Evolutionary conservation across 73 alveolate species (phyloP).

Genomic region (Effrenium voratum): DNA sequence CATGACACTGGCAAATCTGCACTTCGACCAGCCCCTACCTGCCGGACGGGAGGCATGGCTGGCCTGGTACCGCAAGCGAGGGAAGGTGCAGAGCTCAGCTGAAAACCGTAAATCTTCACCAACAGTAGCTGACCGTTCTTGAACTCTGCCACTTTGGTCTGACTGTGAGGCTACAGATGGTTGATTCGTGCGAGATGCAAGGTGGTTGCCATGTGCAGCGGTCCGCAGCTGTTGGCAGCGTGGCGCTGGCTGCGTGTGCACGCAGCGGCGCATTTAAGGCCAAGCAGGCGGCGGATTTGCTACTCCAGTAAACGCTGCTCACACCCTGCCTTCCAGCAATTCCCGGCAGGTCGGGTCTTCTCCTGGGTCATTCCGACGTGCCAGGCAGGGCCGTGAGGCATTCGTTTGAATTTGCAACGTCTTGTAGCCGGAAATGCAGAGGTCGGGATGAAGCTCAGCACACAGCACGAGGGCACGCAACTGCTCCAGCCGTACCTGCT

Average conservation of each 20-base stretch:
- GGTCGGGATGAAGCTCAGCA: no score
- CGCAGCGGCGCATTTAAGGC: constrained; percentile 3
- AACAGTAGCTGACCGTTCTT: not conserved
- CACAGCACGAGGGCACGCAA: no score
- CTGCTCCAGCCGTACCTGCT: no score
- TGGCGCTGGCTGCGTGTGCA: constrained; percentile 91
- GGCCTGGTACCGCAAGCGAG: constrained; percentile 57
- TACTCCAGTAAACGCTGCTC: not conserved
- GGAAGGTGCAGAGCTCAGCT: not conserved
- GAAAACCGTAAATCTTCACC: not conserved
- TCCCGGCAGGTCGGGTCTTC: no score
- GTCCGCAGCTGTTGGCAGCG: constrained; percentile 61
- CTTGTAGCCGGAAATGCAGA: no score
- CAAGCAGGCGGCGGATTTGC: not conserved
- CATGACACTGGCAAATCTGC: not conserved
- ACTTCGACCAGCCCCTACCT: not conserved
- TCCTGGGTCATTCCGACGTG: no score
- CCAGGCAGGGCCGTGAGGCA: no score
- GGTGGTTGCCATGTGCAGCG: constrained; percentile 85
- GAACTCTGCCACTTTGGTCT: not conserved
- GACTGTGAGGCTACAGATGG: not conserved
- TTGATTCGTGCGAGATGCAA: not conserved
- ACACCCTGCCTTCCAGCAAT: not conserved
- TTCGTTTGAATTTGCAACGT: no score
- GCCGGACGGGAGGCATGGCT: constrained; percentile 27